These are phyloP conservation scores for Hypoxylon sp. DNA, from an alignment of 2,329 filamentous ascomycete species.

Conservation along the genomic window DNA sequence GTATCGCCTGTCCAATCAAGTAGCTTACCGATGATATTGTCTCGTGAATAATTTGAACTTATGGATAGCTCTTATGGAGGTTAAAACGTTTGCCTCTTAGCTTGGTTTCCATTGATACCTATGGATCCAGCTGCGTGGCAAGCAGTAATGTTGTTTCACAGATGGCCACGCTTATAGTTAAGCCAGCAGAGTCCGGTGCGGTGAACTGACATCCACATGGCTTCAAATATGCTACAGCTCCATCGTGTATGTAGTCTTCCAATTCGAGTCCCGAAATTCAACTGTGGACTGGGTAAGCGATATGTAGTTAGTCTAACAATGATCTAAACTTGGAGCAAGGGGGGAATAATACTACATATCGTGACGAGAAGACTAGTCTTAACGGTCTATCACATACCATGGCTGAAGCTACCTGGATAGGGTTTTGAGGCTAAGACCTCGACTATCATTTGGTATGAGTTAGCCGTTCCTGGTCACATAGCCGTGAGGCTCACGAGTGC, in stretches of 20 bases:
- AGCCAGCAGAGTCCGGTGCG: neutral
- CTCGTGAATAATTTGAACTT: neutral
- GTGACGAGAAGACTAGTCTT: neutral
- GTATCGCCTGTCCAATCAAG: neutral
- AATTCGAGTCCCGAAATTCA: neutral
- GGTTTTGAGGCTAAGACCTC: neutral
- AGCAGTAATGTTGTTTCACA: slow-evolving; percentile 1
- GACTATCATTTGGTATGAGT: neutral
- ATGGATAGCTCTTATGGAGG: slow-evolving; percentile 4
- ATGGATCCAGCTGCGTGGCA: neutral
- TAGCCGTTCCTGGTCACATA: neutral
- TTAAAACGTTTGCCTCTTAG: neutral
- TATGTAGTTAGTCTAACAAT: too few species aligned
- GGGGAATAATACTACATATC: too few species aligned
- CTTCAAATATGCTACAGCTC: neutral
- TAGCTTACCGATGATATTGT: neutral
- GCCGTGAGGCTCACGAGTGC: neutral
- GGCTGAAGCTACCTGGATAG: neutral
- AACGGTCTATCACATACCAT: neutral
- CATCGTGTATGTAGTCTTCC: neutral
- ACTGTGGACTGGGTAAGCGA: neutral
- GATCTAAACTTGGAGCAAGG: too few species aligned
- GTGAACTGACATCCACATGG: neutral
- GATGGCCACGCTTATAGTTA: neutral
- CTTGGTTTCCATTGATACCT: neutral